These are phyloP conservation scores for Aspergillus carbonarius DNA, from an alignment of 2,329 filamentous ascomycete species.

Conservation along the genomic window DNA sequence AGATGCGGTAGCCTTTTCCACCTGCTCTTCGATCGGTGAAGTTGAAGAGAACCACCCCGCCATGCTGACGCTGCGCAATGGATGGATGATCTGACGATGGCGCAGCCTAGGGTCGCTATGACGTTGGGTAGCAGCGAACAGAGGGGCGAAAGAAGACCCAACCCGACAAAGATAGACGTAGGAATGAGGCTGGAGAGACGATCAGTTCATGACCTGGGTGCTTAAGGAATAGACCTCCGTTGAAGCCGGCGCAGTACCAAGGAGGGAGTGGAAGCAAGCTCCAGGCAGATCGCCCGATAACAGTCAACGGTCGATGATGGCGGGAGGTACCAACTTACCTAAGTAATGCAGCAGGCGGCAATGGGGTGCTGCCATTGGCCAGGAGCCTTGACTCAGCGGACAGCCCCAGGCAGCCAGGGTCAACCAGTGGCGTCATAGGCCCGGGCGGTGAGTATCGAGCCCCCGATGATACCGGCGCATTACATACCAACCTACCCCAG, in stretches of 20 bases:
- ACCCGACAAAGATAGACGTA: not conserved
- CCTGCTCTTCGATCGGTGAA: conserved; percentile 92
- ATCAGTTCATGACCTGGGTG: not conserved
- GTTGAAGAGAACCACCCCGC: conserved; percentile 95
- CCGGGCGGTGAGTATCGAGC: conserved; percentile 30
- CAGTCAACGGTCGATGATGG: not conserved
- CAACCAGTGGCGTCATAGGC: conserved; percentile 35
- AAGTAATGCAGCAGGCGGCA: conserved; percentile 1
- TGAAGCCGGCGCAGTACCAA: not conserved
- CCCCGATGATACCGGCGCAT: not conserved
- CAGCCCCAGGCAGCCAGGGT: not conserved
- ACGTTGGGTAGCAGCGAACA: conserved; percentile 19
- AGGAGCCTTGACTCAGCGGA: conserved; percentile 14
- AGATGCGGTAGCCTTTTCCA: conserved; percentile 90
- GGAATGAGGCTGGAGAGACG: not conserved
- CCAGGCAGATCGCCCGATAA: conserved; percentile 15
- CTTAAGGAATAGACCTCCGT: not conserved
- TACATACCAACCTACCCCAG: conserved; percentile 13
- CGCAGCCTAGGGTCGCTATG: conserved; percentile 15
- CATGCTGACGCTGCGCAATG: conserved; percentile 62
- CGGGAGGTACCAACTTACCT: conserved; percentile 13
- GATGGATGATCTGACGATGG: conserved; percentile 9
- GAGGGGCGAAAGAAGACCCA: not conserved
- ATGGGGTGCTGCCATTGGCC: not conserved
- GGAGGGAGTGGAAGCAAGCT: conserved; percentile 10